A percentile compares a stretch with the other conserved stretches of the same genome.
phyloP scores from a whole-genome alignment of 495 filamentous ascomycete species.

The Hypoxylon cercidicola region DNA sequence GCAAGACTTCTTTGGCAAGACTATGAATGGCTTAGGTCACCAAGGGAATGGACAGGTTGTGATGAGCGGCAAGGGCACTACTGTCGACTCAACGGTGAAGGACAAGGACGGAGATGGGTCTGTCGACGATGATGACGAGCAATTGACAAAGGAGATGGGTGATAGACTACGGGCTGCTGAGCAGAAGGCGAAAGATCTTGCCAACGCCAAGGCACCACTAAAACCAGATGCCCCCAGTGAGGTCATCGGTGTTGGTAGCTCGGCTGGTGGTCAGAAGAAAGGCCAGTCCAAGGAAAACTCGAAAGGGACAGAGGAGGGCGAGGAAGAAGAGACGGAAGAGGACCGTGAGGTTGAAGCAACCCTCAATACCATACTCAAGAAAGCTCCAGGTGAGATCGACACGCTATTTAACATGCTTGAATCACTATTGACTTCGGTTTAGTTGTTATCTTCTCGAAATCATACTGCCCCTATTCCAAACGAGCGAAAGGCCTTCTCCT shows the following conservation, averaged over 20 bases:
- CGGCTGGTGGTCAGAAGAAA: conserved; percentile 73
- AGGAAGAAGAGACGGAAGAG: conserved; percentile 63
- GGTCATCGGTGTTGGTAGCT: conserved; percentile 62
- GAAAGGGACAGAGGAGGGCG: conserved; percentile 48
- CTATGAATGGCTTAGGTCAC: conserved; percentile 58
- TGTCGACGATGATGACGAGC: conserved; percentile 57
- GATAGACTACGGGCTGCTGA: conserved; percentile 60
- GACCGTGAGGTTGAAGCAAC: conserved; percentile 68
- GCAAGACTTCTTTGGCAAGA: conserved; percentile 67
- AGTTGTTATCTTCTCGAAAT: conserved; percentile 97
- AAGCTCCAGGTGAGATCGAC: conserved; percentile 73
- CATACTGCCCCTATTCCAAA: conserved; percentile 86
- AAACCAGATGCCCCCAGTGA: conserved; percentile 60
- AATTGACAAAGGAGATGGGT: conserved; percentile 54
- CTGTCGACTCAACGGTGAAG: conserved; percentile 43
- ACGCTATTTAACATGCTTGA: background rate
- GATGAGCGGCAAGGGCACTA: conserved; percentile 45
- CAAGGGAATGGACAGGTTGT: conserved; percentile 47
- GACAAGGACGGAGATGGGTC: conserved; percentile 57
- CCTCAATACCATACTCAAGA: conserved; percentile 80
- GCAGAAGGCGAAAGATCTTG: conserved; percentile 65
- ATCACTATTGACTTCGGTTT: conserved; percentile 29
- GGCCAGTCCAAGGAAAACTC: conserved; percentile 35
- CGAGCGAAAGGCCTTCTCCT: conserved; percentile 85
- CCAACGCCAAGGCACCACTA: conserved; percentile 63